Evolutionary conservation across 1,284 basidiomycete species (phyloP).

Genomic region (Athelia psychrophila): DNA sequence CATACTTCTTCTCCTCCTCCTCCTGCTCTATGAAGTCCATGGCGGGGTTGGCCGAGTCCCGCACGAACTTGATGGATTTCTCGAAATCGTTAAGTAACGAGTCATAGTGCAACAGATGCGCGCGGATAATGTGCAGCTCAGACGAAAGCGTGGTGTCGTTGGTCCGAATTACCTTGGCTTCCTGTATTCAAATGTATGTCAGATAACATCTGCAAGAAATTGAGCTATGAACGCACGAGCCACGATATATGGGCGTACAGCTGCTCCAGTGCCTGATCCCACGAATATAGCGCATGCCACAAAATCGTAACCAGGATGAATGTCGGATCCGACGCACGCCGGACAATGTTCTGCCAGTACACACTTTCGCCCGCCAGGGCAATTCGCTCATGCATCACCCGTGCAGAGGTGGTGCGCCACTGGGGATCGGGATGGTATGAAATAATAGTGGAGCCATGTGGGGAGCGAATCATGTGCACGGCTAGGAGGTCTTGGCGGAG

Average conservation of each 20-base stretch:
- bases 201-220: not conserved
- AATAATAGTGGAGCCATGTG: constrained; percentile 32
- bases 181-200: constrained; percentile 21
- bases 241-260: constrained; percentile 45
- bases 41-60: constrained; percentile 43
- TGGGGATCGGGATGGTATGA: constrained; percentile 37
- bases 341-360: constrained; percentile 54
- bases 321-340: constrained; percentile 44
- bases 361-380: constrained; percentile 38
- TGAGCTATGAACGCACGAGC: constrained; percentile 30
- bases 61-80: constrained; percentile 45
- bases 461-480: constrained; percentile 37
- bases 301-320: constrained; percentile 50
- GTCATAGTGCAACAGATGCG: constrained; percentile 50
- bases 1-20: not conserved
- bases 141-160: constrained; percentile 7
- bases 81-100: constrained; percentile 48
- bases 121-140: constrained; percentile 49
- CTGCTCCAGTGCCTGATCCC: constrained; percentile 53
- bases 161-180: constrained; percentile 34
- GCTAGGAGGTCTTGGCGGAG: constrained; percentile 33
- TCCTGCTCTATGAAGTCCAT: constrained; percentile 26
- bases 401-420: constrained; percentile 20
- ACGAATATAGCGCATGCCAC: constrained; percentile 57
- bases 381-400: constrained; percentile 30